These are phyloP conservation scores for Cytospora mali DNA, from an alignment of 2,329 filamentous ascomycete genomes.

Conservation along the genomic window DNA sequence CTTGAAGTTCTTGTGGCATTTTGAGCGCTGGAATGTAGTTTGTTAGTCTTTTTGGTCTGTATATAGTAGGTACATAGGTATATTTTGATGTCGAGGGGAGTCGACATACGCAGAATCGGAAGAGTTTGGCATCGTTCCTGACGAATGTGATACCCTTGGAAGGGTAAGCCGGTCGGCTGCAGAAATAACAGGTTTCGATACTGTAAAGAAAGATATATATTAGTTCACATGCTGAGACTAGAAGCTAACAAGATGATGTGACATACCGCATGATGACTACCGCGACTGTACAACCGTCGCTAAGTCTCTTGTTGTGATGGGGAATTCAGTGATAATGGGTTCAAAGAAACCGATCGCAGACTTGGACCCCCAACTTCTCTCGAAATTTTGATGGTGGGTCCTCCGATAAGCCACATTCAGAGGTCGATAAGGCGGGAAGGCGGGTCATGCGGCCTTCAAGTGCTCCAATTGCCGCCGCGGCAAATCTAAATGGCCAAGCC, in stretches of 20 bases:
- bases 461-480: slow-evolving; percentile 2
- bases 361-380: slow-evolving; percentile 18
- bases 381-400: slow-evolving; percentile 24
- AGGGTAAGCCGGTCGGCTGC: slow-evolving; percentile 68
- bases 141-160: slow-evolving; percentile 69
- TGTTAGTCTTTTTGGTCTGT: background rate
- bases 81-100: background rate
- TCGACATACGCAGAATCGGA: slow-evolving; percentile 59
- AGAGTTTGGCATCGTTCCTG: slow-evolving; percentile 66
- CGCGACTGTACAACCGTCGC: slow-evolving; percentile 6
- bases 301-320: slow-evolving; percentile 16
- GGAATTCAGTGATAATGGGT: background rate
- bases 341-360: slow-evolving; percentile 11
- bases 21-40: slow-evolving; percentile 47
- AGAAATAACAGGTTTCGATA: slow-evolving; percentile 71
- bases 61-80: background rate
- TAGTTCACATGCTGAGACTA: background rate
- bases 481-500: background rate
- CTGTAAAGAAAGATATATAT: slow-evolving; percentile 36
- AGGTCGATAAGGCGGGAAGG: slow-evolving; percentile 11
- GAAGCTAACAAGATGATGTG: background rate
- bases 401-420: slow-evolving; percentile 6
- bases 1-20: slow-evolving; percentile 77
- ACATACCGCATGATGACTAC: slow-evolving; percentile 36
- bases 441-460: background rate